phyloP scores from a whole-genome alignment of 176 grass and related monocot genomes.

The Aegilops longissima region DNA sequence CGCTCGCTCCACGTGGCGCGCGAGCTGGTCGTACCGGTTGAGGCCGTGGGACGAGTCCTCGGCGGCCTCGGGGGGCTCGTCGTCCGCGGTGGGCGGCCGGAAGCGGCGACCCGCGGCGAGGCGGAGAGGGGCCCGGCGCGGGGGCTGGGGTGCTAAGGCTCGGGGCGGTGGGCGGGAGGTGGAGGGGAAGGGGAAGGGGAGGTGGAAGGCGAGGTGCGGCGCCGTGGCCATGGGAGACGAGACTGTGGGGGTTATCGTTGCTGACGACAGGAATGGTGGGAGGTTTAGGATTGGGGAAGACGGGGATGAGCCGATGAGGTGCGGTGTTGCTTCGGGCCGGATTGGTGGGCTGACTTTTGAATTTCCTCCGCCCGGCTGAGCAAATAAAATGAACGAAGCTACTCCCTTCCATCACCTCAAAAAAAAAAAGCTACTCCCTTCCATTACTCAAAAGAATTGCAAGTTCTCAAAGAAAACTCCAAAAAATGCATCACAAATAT shows the following conservation, averaged over 20 bases:
- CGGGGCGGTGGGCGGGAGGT: constrained; percentile 27
- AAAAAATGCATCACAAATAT: too few relatives aligned
- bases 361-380: neutral
- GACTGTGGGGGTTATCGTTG: neutral
- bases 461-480: too few relatives aligned
- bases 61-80: constrained; percentile 80
- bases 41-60: constrained; percentile 89
- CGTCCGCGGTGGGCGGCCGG: constrained; percentile 62
- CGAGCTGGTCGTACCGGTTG: constrained; percentile 60
- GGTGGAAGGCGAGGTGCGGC: constrained; percentile 22
- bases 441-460: too few relatives aligned
- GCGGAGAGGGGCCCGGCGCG: neutral
- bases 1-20: constrained; percentile 63
- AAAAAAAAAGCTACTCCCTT: too few relatives aligned
- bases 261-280: neutral
- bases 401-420: too few relatives aligned
- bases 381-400: too few relatives aligned
- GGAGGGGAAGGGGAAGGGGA: constrained; percentile 43
- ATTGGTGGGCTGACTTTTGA: neutral
- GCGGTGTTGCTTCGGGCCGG: neutral
- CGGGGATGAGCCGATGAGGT: constrained; percentile 22
- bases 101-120: constrained; percentile 39
- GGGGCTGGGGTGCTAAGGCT: neutral
- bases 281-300: constrained; percentile 44
- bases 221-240: constrained; percentile 43